Evolutionary conservation across 2,329 filamentous ascomycete genomes (phyloP).

Genomic region (Cladophialophora immunda): DNA sequence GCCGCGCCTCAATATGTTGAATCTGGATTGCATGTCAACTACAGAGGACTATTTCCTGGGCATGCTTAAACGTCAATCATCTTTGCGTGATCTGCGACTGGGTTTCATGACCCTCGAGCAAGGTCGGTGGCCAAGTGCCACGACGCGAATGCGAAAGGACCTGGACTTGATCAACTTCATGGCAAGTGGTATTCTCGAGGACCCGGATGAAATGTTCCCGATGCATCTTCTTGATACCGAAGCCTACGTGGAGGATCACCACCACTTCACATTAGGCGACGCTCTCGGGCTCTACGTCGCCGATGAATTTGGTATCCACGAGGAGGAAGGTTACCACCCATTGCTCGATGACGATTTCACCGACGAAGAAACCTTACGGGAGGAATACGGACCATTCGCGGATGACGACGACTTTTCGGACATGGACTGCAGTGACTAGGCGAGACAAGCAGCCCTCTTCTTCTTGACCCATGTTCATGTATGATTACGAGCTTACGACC

Average conservation of each 20-base stretch:
- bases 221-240: slow-evolving; percentile 35
- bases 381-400: slow-evolving; percentile 33
- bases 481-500: slow-evolving; percentile 32
- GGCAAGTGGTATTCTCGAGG: slow-evolving; percentile 36
- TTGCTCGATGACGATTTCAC: slow-evolving; percentile 30
- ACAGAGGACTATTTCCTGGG: slow-evolving; percentile 31
- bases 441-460: slow-evolving; percentile 3
- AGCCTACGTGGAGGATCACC: slow-evolving; percentile 29
- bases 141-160: slow-evolving; percentile 33
- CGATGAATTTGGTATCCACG: slow-evolving; percentile 15
- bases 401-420: slow-evolving; percentile 30
- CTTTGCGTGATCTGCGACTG: slow-evolving; percentile 29
- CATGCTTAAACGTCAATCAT: slow-evolving; percentile 36
- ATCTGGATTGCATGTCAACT: slow-evolving; percentile 38
- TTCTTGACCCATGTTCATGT: slow-evolving; percentile 19
- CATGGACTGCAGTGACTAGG: slow-evolving; percentile 34
- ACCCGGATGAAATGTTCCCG: slow-evolving; percentile 33
- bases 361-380: slow-evolving; percentile 34
- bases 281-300: slow-evolving; percentile 36
- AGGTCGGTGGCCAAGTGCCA: slow-evolving; percentile 33
- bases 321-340: slow-evolving; percentile 32
- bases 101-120: slow-evolving; percentile 35
- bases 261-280: slow-evolving; percentile 28
- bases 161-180: slow-evolving; percentile 31
- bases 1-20: slow-evolving; percentile 33